Conservation (phyloP, 805 yeast species). For the Candida vaughaniae region DNA sequence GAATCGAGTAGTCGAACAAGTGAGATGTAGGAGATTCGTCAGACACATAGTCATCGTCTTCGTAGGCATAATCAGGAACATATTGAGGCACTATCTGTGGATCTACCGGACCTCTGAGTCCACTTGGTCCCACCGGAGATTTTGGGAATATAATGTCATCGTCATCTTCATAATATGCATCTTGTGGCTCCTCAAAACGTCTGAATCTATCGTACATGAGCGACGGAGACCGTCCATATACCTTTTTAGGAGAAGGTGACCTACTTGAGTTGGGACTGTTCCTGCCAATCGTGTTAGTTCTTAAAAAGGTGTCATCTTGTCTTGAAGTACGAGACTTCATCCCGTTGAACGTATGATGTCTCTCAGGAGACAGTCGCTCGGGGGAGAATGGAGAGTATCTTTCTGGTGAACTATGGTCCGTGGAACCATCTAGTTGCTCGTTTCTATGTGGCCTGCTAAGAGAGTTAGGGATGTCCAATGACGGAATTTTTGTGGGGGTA, state of each 20-base stretch:
- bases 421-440: constrained; percentile 1
- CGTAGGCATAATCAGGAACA: background rate
- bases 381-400: constrained; percentile 1
- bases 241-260: constrained; percentile 31
- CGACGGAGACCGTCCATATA: constrained; percentile 23
- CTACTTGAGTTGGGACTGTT: constrained; percentile 9
- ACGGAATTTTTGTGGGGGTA: constrained; percentile 14
- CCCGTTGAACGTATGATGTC: constrained; percentile 9
- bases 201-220: constrained; percentile 13
- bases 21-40: constrained; percentile 13
- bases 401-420: no score
- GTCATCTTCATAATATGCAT: background rate
- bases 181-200: background rate
- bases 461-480: constrained; percentile 5
- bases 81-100: background rate
- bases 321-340: background rate
- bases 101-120: background rate
- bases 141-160: background rate
- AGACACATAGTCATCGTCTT: constrained; percentile 2
- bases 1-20: constrained; percentile 19
- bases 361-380: constrained; percentile 9
- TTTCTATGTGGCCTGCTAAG: no score
- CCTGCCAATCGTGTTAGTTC: constrained; percentile 2
- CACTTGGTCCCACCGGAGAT: background rate
- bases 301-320: constrained; percentile 1